Base-by-base conservation (phyloP, 192 early-diverging fungal species). In the Geranomyces michiganensis region DNA sequence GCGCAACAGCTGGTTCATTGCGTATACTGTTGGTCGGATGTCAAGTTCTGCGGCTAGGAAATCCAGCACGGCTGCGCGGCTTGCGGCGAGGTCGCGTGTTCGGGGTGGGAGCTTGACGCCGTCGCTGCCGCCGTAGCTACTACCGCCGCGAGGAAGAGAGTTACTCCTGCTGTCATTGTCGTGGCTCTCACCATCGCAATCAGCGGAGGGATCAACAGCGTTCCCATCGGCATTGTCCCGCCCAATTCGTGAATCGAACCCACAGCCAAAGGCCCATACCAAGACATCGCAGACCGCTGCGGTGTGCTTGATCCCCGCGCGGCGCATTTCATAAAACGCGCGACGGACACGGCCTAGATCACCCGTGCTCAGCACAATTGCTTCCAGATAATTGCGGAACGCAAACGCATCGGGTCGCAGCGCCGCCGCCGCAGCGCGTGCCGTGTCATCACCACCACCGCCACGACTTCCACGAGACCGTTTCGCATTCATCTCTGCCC, bases 281-380 rank as follows among this genome's bases (percentile, higher is more conserved):
- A 53, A 53, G 24, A 53, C 15, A 26, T 53, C 51, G 51, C 19
- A 53, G 17, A 53, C 51, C n/a, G n/a, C 51, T 6, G 51, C 19
- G 24, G 19, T 26, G 7, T n/a, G 51, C n/a, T n/a, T 53, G 4
- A 53, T 17, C 4, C 51, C 51, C 51, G 51, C 24, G 7, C 24
- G 51, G 19, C 24, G n/a, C 51, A 53, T 53, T 53, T 53, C 51
- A 26, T 53, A n/a, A 53, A 53, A 53, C 15, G 17, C 51, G 51
- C 51, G 51, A 7, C 24, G 19, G 3, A 53, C 51, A 53, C 19
- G 51, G 17, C n/a, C 19, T 7, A 53, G 24, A 53, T 53, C 51
- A 3, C 24, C 4, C n/a, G 51, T 53, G 51, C 24, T 53, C 3
- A 24, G 51, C 51, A 53, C 15, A 6, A 53, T 26, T 4, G 51